Evolutionary conservation across 306 rosid species (phyloP).

Genomic region (Canavalia gladiata): DNA sequence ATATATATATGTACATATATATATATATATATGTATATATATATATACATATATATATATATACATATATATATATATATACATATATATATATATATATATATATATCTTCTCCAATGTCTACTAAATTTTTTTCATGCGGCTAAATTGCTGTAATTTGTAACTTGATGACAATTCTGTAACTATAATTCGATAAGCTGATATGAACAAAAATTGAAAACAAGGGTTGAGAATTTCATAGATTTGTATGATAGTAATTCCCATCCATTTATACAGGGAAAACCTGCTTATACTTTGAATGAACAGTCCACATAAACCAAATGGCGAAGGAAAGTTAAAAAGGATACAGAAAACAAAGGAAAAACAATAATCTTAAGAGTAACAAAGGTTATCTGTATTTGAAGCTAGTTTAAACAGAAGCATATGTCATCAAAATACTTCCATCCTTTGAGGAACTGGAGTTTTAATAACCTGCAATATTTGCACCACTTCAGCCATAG

Average conservation of each 20-base stretch:
- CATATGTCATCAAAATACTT: constrained; percentile 51
- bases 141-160: too few relatives aligned
- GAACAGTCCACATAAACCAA: constrained; percentile 35
- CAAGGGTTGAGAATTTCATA: background rate
- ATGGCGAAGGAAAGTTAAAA: constrained; percentile 22
- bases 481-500: constrained; percentile 89
- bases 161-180: background rate
- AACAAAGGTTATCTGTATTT: constrained; percentile 42
- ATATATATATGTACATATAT: too few relatives aligned
- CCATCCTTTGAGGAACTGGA: constrained; percentile 81
- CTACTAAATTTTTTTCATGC: too few relatives aligned
- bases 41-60: too few relatives aligned
- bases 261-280: background rate
- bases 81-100: too few relatives aligned
- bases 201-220: constrained; percentile 3
- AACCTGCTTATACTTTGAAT: constrained; percentile 20
- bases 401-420: constrained; percentile 26
- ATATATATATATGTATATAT: too few relatives aligned
- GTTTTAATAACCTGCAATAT: constrained; percentile 82
- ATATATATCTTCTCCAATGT: too few relatives aligned
- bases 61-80: too few relatives aligned
- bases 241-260: constrained; percentile 14
- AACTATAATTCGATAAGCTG: background rate
- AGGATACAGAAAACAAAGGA: background rate
- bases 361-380: background rate